Percentiles rank a stretch among this genome's conserved stretches.
phyloP scores from a whole-genome alignment of 2,329 filamentous ascomycete species.

The Exophiala mesophila region DNA sequence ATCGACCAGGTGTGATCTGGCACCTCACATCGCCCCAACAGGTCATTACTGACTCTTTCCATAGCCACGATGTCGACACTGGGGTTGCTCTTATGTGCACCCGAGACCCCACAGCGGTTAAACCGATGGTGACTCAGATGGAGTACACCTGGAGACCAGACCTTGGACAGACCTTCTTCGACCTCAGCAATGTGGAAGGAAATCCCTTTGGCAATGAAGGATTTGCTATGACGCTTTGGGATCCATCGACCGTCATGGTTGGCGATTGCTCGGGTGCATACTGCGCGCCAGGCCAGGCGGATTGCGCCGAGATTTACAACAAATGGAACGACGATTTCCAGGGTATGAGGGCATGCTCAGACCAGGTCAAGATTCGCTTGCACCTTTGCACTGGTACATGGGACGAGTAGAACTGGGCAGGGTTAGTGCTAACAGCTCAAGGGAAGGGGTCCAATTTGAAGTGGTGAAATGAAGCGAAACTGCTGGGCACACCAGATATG shows the following conservation, averaged over 20 bases:
- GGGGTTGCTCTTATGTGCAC: constrained; percentile 14
- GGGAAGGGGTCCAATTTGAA: too few relatives aligned
- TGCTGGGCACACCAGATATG: too few relatives aligned
- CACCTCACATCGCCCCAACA: neutral
- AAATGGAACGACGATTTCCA: constrained; percentile 17
- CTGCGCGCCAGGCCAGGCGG: constrained; percentile 8
- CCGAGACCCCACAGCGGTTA: constrained; percentile 4
- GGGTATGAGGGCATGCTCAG: constrained; percentile 17
- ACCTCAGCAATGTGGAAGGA: constrained; percentile 39
- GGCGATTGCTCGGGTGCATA: constrained; percentile 5
- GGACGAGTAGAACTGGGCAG: neutral
- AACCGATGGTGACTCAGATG: constrained; percentile 25
- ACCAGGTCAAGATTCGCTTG: constrained; percentile 8
- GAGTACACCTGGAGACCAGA: constrained; percentile 36
- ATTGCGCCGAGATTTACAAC: constrained; percentile 12
- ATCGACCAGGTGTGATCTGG: constrained; percentile 1
- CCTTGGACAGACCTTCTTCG: constrained; percentile 35
- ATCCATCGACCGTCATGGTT: constrained; percentile 3
- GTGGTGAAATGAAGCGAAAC: too few relatives aligned
- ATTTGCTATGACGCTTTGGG: constrained; percentile 9
- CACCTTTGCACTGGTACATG: constrained; percentile 7
- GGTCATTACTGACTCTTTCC: neutral
- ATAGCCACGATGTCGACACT: neutral
- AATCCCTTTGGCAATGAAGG: constrained; percentile 33
- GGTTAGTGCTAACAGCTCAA: too few relatives aligned